Evolutionary conservation across 805 yeast genomes (phyloP), one percentile per base, ranked within the genome.

Genomic region (Saccharomycopsis sp.): DNA sequence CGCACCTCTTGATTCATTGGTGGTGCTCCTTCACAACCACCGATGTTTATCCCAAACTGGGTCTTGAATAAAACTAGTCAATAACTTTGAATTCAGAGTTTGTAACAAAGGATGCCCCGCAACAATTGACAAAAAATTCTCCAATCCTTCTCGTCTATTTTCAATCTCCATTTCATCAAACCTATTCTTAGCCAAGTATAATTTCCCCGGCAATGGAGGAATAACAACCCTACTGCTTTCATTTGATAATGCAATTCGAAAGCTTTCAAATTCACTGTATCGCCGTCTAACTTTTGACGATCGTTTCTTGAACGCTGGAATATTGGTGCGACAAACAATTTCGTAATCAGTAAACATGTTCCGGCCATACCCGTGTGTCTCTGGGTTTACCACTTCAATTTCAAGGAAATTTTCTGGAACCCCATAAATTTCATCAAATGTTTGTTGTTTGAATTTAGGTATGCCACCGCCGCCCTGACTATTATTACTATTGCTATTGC

Each of bases 361-460:
- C 26, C 78, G 64, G 19, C 75, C 76, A 57, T 84, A 63, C 1
- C 76, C 78, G 56, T 85, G 94, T 0, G 95, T 86, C 51, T 77
- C 76, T 8, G 95, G 94, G 59, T 81, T 81, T 44, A 68, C 48
- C 48, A 88, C 95, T 61, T 89, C 97, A 28, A 93, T 79, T 63
- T 90, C 98, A 33, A 90, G 71, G 57, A 88, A 86, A 64, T 87
- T 86, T 62, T 93, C 97, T 0, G 97, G 97, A 55, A 85, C 95
- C 0, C 94, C 96, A 58, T 93, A 93, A 35, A 85, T 72, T 55
- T 87, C 95, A 51, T 77, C 84, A 60, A 80, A 81, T 3, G 86
- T 72, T 60, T 83, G 90, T 48, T 70, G 72, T 53, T 67, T 73
- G 51, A 63, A 59, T 49, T 58, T 64, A 48, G 67, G 62, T 63